These are phyloP conservation scores for Thoreauomyces humboldtii DNA, from an alignment of 192 early-diverging fungal species.

Conservation along the genomic window DNA sequence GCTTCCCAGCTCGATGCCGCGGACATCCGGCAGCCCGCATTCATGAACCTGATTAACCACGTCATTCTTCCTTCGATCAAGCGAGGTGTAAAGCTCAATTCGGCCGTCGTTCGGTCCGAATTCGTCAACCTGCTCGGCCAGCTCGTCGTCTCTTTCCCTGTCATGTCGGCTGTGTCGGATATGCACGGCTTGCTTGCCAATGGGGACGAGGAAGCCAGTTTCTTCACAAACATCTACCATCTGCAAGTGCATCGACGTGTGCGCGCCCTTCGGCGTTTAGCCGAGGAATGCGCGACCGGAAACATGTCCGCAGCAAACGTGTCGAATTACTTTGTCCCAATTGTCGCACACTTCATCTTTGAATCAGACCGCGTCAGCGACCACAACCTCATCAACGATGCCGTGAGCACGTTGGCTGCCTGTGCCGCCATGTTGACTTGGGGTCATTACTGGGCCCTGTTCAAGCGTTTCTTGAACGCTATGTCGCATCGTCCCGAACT, in stretches of 20 bases:
- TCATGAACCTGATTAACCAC: conserved; percentile 46
- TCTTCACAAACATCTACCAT: conserved; percentile 95
- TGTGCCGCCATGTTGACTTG: conserved; percentile 74
- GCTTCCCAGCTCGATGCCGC: conserved; percentile 30
- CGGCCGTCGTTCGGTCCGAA: conserved; percentile 66
- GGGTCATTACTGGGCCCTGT: conserved; percentile 74
- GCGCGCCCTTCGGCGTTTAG: conserved; percentile 74
- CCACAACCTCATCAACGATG: conserved; percentile 79
- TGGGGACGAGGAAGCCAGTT: conserved; percentile 87
- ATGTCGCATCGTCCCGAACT: conserved; percentile 63
- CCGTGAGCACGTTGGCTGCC: conserved; percentile 71
- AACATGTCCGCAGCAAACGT: conserved; percentile 51
- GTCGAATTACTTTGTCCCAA: conserved; percentile 74
- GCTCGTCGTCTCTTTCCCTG: conserved; percentile 61
- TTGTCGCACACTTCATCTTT: conserved; percentile 86
- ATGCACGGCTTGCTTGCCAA: conserved; percentile 63
- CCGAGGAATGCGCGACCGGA: conserved; percentile 39
- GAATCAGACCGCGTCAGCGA: conserved; percentile 65
- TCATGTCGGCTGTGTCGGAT: conserved; percentile 58
- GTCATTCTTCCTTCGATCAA: conserved; percentile 73
- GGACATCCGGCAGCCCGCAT: no score
- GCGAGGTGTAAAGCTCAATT: conserved; percentile 52
- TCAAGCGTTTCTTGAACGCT: conserved; percentile 71
- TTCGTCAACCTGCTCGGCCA: conserved; percentile 64
- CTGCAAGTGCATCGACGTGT: conserved; percentile 92